phyloP scores from a whole-genome alignment of 179 eudicot genomes.

The Camellia oleifera region DNA sequence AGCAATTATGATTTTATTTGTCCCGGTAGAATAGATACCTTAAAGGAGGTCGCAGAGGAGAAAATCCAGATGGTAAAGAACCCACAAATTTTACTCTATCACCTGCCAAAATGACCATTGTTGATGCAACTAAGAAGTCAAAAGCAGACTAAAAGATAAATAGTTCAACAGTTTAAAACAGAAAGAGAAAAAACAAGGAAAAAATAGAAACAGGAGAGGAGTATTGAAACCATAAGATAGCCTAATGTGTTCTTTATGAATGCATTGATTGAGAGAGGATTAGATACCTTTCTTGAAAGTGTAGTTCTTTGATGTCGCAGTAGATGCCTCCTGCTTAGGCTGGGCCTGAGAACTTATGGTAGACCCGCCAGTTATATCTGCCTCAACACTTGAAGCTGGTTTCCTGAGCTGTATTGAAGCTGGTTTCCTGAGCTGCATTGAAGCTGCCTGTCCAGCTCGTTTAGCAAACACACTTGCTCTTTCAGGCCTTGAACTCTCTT shows the following conservation, averaged over 20 bases:
- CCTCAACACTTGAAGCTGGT: conserved; percentile 86
- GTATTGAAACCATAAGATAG: background rate
- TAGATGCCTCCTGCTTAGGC: conserved; percentile 84
- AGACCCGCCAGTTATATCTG: conserved; percentile 76
- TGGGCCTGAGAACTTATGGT: conserved; percentile 59
- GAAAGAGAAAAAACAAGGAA: too few relatives aligned
- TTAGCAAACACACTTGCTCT: conserved; percentile 62
- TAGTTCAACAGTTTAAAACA: background rate
- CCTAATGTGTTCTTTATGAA: background rate
- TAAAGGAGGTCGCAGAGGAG: conserved; percentile 36
- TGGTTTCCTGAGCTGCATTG: conserved; percentile 63
- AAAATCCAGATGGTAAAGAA: conserved; percentile 42
- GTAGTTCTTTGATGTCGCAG: conserved; percentile 80
- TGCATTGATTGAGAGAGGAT: background rate
- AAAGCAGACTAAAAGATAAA: background rate
- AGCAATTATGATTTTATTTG: background rate
- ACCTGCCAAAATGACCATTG: conserved; percentile 42
- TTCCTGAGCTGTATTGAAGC: conserved; percentile 71
- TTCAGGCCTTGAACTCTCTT: conserved; percentile 63
- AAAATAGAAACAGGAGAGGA: background rate
- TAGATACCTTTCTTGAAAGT: conserved; percentile 71
- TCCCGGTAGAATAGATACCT: conserved; percentile 40
- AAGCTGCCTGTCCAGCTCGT: conserved; percentile 47
- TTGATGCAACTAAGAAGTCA: conserved; percentile 11
- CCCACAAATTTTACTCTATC: conserved; percentile 87